Conservation (phyloP, 2,329 filamentous ascomycete species). For the Pseudocercospora fuligena region DNA sequence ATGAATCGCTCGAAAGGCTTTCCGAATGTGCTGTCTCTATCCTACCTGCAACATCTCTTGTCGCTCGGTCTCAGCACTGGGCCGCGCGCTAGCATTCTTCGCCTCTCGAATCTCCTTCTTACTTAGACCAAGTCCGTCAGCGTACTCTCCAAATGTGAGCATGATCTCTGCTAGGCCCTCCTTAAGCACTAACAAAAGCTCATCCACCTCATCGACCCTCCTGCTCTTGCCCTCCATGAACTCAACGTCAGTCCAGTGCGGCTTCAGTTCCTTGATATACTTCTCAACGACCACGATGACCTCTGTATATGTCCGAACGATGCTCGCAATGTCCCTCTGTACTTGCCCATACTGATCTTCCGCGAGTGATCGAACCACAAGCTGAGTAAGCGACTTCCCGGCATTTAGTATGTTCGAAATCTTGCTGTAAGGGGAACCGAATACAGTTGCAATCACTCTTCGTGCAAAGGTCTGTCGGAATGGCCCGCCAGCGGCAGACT, state of each 20-base stretch:
- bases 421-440: constrained; percentile 74
- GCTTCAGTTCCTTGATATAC: constrained; percentile 63
- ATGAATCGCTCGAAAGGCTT: neutral
- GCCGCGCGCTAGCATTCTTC: constrained; percentile 57
- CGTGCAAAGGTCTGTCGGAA: constrained; percentile 73
- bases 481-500: constrained; percentile 63
- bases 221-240: constrained; percentile 55
- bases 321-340: constrained; percentile 75
- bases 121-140: constrained; percentile 70
- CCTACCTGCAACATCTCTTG: constrained; percentile 26
- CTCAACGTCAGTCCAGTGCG: constrained; percentile 80
- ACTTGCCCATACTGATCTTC: constrained; percentile 88
- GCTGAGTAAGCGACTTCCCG: constrained; percentile 62
- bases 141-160: constrained; percentile 74
- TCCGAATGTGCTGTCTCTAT: neutral
- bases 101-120: constrained; percentile 74
- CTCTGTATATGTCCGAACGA: constrained; percentile 73
- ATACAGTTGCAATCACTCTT: constrained; percentile 68
- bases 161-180: constrained; percentile 69
- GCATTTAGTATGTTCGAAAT: constrained; percentile 72
- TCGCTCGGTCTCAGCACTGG: constrained; percentile 22
- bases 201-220: constrained; percentile 68
- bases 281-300: constrained; percentile 72
- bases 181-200: constrained; percentile 68
- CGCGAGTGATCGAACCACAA: constrained; percentile 73